phyloP scores from a whole-genome alignment of 441 rosid genomes.

The Kokia cookei region DNA sequence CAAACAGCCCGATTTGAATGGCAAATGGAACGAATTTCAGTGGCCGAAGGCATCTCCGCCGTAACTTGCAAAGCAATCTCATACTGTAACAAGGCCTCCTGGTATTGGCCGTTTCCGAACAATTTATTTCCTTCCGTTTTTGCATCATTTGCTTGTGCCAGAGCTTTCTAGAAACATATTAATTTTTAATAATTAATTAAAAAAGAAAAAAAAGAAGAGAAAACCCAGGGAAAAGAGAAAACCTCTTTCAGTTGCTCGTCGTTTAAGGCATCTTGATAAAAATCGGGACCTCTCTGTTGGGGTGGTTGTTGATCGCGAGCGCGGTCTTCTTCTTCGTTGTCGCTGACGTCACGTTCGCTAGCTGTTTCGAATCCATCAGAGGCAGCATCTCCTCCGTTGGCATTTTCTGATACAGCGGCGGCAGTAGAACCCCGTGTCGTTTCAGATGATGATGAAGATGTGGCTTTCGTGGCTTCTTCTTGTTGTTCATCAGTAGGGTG shows the following conservation, averaged over 20 bases:
- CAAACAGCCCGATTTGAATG: constrained; percentile 76
- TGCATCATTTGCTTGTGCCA: constrained; percentile 61
- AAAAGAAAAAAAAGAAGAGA: not conserved
- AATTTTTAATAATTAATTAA: not conserved
- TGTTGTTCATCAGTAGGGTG: not conserved
- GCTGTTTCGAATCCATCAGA: not conserved
- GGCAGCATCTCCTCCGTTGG: not conserved
- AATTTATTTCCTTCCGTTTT: constrained; percentile 74
- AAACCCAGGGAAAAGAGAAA: not conserved
- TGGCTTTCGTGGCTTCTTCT: not conserved
- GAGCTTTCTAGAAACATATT: constrained; percentile 35
- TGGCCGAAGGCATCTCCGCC: constrained; percentile 30
- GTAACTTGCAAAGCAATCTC: constrained; percentile 54
- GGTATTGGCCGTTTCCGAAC: constrained; percentile 60
- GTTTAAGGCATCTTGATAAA: constrained; percentile 14
- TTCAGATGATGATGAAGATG: not conserved
- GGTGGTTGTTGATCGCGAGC: constrained; percentile 3
- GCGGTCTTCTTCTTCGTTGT: not conserved
- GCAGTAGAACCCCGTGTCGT: not conserved
- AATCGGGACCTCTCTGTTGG: constrained; percentile 11
- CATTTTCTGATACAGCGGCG: not conserved
- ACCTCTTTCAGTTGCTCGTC: constrained; percentile 52
- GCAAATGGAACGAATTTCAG: constrained; percentile 66
- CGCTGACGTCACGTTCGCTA: not conserved
- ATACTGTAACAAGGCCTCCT: constrained; percentile 74